These are phyloP conservation scores for Xylaria arbuscula DNA, from an alignment of 2,329 filamentous ascomycete genomes.

Conservation along the genomic window DNA sequence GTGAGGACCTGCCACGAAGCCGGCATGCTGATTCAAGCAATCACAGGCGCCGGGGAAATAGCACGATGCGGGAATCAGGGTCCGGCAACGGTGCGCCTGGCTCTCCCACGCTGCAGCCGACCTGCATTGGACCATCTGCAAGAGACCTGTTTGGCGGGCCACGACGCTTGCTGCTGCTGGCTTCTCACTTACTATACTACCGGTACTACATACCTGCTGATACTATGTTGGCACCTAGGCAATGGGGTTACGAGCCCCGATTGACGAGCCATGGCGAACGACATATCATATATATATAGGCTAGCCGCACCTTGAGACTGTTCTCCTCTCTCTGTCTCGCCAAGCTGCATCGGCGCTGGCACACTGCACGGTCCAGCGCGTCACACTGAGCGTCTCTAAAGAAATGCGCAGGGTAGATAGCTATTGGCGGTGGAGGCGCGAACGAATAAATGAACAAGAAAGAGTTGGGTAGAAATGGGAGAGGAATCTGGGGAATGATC, in stretches of 20 bases:
- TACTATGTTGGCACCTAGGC: not conserved
- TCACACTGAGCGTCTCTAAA: constrained; percentile 6
- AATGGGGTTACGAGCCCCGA: constrained; percentile 11
- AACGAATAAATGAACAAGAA: not conserved
- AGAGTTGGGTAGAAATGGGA: constrained; percentile 4
- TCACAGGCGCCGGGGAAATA: constrained; percentile 44
- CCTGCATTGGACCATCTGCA: constrained; percentile 50
- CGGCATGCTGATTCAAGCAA: constrained; percentile 42
- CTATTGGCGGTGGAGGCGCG: not conserved
- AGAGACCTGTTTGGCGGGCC: constrained; percentile 41
- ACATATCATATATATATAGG: constrained; percentile 19
- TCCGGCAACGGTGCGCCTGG: constrained; percentile 47
- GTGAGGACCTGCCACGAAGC: constrained; percentile 52
- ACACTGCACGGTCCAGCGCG: constrained; percentile 37
- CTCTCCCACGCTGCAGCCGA: constrained; percentile 41
- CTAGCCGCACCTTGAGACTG: constrained; percentile 26
- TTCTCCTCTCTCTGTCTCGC: constrained; percentile 33
- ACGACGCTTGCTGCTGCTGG: constrained; percentile 19
- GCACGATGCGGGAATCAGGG: constrained; percentile 43
- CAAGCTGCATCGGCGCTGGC: constrained; percentile 36
- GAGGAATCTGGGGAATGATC: not conserved
- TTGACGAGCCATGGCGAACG: constrained; percentile 12
- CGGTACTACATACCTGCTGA: not conserved
- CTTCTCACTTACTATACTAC: not conserved
- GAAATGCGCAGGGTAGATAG: not conserved